Evolutionary conservation across 176 grass and related monocot genomes (phyloP).

Genomic region (Zoysia pacifica): DNA sequence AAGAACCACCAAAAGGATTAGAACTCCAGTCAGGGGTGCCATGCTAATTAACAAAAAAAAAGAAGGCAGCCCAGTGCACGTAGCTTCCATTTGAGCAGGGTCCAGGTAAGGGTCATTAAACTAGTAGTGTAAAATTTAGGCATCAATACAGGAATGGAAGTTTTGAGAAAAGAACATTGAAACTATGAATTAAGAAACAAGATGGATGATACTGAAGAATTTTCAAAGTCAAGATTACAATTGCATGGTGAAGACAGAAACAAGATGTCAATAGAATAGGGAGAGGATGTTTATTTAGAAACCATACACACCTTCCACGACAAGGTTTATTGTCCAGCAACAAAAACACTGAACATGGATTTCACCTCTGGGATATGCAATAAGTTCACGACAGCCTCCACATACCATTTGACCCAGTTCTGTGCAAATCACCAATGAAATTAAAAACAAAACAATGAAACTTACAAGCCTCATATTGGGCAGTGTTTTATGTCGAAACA

Average conservation of each 20-base stretch:
- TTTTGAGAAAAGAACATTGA: constrained; percentile 4
- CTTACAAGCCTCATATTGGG: background rate
- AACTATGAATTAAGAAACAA: constrained; percentile 37
- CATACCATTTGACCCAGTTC: constrained; percentile 92
- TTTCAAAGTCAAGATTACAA: constrained; percentile 15
- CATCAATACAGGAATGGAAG: constrained; percentile 5
- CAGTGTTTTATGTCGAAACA: background rate
- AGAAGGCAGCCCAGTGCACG: too few relatives aligned
- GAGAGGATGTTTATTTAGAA: constrained; percentile 16
- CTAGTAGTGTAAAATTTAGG: background rate
- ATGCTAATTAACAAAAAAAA: background rate
- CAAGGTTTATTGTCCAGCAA: constrained; percentile 80
- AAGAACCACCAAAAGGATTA: background rate
- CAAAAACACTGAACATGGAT: constrained; percentile 69
- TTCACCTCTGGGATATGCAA: constrained; percentile 68
- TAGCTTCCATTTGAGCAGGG: too few relatives aligned
- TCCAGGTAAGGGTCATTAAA: too few relatives aligned
- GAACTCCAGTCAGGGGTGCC: background rate
- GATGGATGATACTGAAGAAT: background rate
- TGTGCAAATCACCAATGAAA: constrained; percentile 43
- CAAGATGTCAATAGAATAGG: constrained; percentile 19
- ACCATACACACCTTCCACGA: constrained; percentile 66
- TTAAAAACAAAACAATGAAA: constrained; percentile 7
- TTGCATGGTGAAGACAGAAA: constrained; percentile 21
- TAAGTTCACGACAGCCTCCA: constrained; percentile 62